Percentiles rank a stretch among this genome's conserved stretches.
Evolutionary conservation across 192 early-diverging fungal genomes (phyloP).

Genomic region (Entomortierella beljakovae): DNA sequence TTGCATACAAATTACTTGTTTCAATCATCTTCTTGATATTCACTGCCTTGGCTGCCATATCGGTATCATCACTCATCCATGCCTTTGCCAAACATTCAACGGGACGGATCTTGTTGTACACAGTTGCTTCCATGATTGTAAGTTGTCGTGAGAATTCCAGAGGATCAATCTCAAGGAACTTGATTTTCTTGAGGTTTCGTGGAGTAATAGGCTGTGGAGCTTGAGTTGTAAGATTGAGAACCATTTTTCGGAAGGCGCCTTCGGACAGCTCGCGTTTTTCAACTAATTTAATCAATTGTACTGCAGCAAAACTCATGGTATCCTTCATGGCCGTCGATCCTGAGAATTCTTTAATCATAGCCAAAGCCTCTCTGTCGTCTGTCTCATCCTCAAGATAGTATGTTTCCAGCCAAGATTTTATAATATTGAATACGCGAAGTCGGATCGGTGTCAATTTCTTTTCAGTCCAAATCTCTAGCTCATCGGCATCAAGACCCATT

Average conservation of each 20-base stretch:
- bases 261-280: conserved; percentile 78
- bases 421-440: conserved; percentile 92
- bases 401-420: conserved; percentile 96
- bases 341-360: conserved; percentile 78
- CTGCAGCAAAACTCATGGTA: conserved; percentile 74
- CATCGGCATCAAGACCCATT: conserved; percentile 67
- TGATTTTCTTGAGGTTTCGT: conserved; percentile 80
- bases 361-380: conserved; percentile 72
- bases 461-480: conserved; percentile 85
- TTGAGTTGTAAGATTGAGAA: conserved; percentile 69
- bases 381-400: conserved; percentile 84
- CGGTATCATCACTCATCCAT: conserved; percentile 74
- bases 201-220: conserved; percentile 87
- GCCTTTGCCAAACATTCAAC: conserved; percentile 84
- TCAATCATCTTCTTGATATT: conserved; percentile 93
- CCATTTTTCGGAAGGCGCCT: conserved; percentile 69
- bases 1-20: conserved; percentile 72
- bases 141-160: conserved; percentile 95
- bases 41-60: conserved; percentile 74
- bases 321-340: conserved; percentile 75
- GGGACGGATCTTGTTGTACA: conserved; percentile 87
- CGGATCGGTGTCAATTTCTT: conserved; percentile 92
- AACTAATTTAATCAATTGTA: conserved; percentile 82
- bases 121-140: conserved; percentile 89
- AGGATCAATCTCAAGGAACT: conserved; percentile 90